A percentile compares a stretch with the other conserved stretches of the same genome.
phyloP scores from a whole-genome alignment of 1,139 yeast species.

The Candida freyschussii region DNA sequence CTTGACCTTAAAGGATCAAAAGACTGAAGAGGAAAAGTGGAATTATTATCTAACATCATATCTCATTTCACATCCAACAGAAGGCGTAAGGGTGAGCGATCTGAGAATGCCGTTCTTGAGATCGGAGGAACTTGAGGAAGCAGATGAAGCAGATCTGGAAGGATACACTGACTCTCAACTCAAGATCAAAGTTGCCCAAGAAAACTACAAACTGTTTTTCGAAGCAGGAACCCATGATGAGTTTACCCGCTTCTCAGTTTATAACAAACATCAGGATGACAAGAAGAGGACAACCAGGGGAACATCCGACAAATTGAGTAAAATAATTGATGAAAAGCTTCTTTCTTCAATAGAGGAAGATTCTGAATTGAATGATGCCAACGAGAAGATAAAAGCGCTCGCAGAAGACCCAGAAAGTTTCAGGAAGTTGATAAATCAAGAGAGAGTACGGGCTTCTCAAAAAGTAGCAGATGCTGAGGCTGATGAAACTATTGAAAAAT shows the following conservation, averaged over 20 bases:
- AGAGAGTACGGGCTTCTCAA: slow-evolving; percentile 21
- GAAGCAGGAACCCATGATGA: slow-evolving; percentile 81
- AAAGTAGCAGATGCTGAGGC: slow-evolving; percentile 15
- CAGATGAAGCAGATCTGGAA: slow-evolving; percentile 30
- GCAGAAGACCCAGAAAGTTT: slow-evolving; percentile 26
- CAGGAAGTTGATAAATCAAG: slow-evolving; percentile 19
- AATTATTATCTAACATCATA: slow-evolving; percentile 90
- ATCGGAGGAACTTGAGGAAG: slow-evolving; percentile 36
- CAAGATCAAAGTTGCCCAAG: slow-evolving; percentile 74
- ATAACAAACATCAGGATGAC: slow-evolving; percentile 21
- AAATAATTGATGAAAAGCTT: slow-evolving; percentile 26
- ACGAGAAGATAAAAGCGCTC: slow-evolving; percentile 29
- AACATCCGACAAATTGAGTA: slow-evolving; percentile 21
- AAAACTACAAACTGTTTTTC: slow-evolving; percentile 75
- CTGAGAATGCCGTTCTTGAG: slow-evolving; percentile 71
- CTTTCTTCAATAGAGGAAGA: slow-evolving; percentile 32
- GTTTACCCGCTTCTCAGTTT: slow-evolving; percentile 56
- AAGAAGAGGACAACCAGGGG: slow-evolving; percentile 12
- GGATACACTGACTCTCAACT: slow-evolving; percentile 70
- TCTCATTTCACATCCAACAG: slow-evolving; percentile 94
- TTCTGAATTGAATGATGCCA: slow-evolving; percentile 26
- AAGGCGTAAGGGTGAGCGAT: slow-evolving; percentile 85
- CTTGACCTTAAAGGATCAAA: slow-evolving; percentile 74
- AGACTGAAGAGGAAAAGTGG: slow-evolving; percentile 76
- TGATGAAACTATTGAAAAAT: slow-evolving; percentile 21